Evolutionary conservation across 306 rosid species (phyloP).

Genomic region (Carpinus viminea): DNA sequence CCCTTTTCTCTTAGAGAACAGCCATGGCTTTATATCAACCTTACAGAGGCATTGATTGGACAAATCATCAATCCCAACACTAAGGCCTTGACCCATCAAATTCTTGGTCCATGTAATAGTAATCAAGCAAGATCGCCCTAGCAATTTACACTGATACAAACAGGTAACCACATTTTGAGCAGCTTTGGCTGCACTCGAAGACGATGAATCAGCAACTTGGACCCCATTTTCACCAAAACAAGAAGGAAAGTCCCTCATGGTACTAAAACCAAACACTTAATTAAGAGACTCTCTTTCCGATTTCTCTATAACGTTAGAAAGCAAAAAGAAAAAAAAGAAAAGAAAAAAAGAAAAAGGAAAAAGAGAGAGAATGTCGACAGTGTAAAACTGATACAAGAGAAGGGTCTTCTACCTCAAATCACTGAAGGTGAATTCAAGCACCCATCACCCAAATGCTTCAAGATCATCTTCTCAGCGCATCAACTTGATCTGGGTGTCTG

Average conservation of each 20-base stretch:
- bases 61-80: constrained; percentile 64
- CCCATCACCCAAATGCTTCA: constrained; percentile 23
- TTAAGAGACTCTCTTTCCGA: constrained; percentile 14
- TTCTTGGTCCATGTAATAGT: constrained; percentile 83
- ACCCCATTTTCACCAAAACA: constrained; percentile 92
- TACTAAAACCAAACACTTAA: constrained; percentile 5
- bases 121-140: constrained; percentile 55
- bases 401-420: constrained; percentile 27
- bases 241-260: constrained; percentile 90
- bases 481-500: constrained; percentile 24
- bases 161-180: constrained; percentile 79
- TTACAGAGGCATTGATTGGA: constrained; percentile 61
- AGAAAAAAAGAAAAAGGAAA: too few species aligned
- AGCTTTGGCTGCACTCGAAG: constrained; percentile 51
- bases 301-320: background rate
- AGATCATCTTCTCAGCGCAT: constrained; percentile 32
- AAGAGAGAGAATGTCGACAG: background rate
- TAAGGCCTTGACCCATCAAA: constrained; percentile 83
- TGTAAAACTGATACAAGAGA: constrained; percentile 1
- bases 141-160: constrained; percentile 64
- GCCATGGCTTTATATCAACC: constrained; percentile 87
- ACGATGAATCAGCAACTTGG: constrained; percentile 74
- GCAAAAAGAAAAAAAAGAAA: too few species aligned
- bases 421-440: constrained; percentile 18
- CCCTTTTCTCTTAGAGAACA: constrained; percentile 81